Conservation (phyloP, 805 yeast genomes). For the Suhomyces xylopsoci region DNA sequence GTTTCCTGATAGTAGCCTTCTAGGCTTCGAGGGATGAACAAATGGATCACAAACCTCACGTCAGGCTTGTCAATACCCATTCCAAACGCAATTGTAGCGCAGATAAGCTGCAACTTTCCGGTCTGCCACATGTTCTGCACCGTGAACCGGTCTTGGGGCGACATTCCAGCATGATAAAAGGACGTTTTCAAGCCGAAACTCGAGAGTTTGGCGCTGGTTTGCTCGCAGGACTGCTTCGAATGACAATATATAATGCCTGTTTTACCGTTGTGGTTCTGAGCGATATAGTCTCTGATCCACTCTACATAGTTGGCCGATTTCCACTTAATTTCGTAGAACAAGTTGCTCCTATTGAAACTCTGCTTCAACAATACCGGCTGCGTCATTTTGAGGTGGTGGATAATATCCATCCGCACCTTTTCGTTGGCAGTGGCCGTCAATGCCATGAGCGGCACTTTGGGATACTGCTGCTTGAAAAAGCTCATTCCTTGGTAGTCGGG, state of each 20-base stretch:
- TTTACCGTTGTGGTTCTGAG: conserved; percentile 46
- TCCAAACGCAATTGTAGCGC: conserved; percentile 98
- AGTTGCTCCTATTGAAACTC: conserved; percentile 86
- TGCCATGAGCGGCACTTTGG: conserved; percentile 89
- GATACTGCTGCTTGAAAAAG: conserved; percentile 68
- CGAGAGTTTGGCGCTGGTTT: conserved; percentile 59
- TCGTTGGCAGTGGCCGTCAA: conserved; percentile 96
- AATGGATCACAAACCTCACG: conserved; percentile 87
- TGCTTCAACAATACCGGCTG: conserved; percentile 71
- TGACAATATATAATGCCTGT: conserved; percentile 94
- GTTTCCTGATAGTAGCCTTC: conserved; percentile 98
- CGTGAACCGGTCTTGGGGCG: conserved; percentile 61
- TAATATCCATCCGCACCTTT: conserved; percentile 81
- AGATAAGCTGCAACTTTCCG: conserved; percentile 68
- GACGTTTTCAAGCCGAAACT: conserved; percentile 64
- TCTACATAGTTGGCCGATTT: conserved; percentile 58
- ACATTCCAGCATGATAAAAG: conserved; percentile 95
- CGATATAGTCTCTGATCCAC: conserved; percentile 58
- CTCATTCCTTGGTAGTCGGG: conserved; percentile 89
- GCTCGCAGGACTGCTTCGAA: conserved; percentile 85
- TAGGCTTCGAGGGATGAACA: conserved; percentile 81
- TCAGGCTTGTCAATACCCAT: conserved; percentile 99
- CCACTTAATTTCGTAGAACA: conserved; percentile 71
- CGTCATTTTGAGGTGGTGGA: conserved; percentile 66
- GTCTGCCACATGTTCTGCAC: conserved; percentile 86